Conservation (phyloP, 2,329 filamentous ascomycete species). For the Huntiella omanensis region DNA sequence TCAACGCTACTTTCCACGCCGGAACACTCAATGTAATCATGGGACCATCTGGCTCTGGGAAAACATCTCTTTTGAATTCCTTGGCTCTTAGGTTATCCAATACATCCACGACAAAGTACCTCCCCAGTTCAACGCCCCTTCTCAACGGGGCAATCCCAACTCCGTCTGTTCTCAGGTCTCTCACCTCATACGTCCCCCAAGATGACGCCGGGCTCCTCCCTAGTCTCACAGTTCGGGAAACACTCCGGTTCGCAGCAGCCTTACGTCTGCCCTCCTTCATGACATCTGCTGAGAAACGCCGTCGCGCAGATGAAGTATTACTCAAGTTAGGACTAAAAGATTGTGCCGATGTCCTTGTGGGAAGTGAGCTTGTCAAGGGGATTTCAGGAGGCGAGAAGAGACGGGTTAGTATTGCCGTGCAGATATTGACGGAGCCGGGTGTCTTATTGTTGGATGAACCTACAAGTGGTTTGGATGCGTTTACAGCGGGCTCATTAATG, state of each 20-base stretch:
- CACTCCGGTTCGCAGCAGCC: slow-evolving; percentile 50
- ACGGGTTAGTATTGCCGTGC: slow-evolving; percentile 58
- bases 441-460: slow-evolving; percentile 60
- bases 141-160: slow-evolving; percentile 55
- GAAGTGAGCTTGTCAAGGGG: slow-evolving; percentile 53
- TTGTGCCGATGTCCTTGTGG: slow-evolving; percentile 56
- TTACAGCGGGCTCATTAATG: slow-evolving; percentile 59
- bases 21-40: slow-evolving; percentile 59
- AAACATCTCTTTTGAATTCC: slow-evolving; percentile 54
- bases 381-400: slow-evolving; percentile 67
- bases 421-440: slow-evolving; percentile 56
- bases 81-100: slow-evolving; percentile 51
- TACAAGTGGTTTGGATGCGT: slow-evolving; percentile 57
- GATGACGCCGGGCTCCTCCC: slow-evolving; percentile 59
- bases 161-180: slow-evolving; percentile 47
- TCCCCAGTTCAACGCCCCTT: slow-evolving; percentile 39
- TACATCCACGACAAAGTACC: slow-evolving; percentile 42
- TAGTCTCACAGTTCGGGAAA: slow-evolving; percentile 59
- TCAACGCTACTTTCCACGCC: slow-evolving; percentile 47
- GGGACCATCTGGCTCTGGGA: slow-evolving; percentile 61
- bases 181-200: slow-evolving; percentile 61
- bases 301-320: slow-evolving; percentile 50
- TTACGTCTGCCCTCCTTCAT: slow-evolving; percentile 53
- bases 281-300: slow-evolving; percentile 46
- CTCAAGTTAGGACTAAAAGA: slow-evolving; percentile 62